A percentile compares a stretch with the other conserved stretches of the same genome.
Evolutionary conservation across 768 basidiomycete species (phyloP).

Genomic region (Suillus ampliporus): DNA sequence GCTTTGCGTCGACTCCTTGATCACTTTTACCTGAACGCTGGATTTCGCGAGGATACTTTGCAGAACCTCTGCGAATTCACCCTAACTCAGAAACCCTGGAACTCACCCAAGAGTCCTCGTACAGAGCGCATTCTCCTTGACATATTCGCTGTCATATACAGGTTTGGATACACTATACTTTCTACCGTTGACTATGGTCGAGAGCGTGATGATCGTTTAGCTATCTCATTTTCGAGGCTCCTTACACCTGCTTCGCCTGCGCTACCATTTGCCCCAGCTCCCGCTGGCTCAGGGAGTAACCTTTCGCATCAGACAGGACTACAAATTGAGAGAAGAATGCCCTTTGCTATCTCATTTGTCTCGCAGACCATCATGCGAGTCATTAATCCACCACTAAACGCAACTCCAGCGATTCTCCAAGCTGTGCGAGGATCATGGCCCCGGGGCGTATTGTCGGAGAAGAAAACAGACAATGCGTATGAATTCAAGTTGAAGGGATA

Average conservation of each 20-base stretch:
- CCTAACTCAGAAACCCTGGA: slow-evolving; percentile 76
- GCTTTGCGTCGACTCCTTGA: slow-evolving; percentile 64
- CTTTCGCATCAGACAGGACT: slow-evolving; percentile 42
- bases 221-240: slow-evolving; percentile 71
- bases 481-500: slow-evolving; percentile 87
- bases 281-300: slow-evolving; percentile 44
- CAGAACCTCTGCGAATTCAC: slow-evolving; percentile 71
- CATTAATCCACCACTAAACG: slow-evolving; percentile 74
- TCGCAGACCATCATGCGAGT: slow-evolving; percentile 74
- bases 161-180: slow-evolving; percentile 65
- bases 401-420: slow-evolving; percentile 82
- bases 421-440: slow-evolving; percentile 82
- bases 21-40: slow-evolving; percentile 45
- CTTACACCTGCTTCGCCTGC: slow-evolving; percentile 39
- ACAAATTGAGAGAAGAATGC: slow-evolving; percentile 44
- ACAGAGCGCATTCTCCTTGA: slow-evolving; percentile 75
- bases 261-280: slow-evolving; percentile 44
- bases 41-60: slow-evolving; percentile 57
- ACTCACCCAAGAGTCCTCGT: slow-evolving; percentile 63
- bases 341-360: slow-evolving; percentile 77
- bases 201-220: slow-evolving; percentile 74
- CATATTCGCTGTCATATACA: slow-evolving; percentile 65
- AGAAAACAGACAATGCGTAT: slow-evolving; percentile 73
- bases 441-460: slow-evolving; percentile 77
- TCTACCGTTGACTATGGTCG: slow-evolving; percentile 80